phyloP scores from a whole-genome alignment of 2,329 filamentous ascomycete species.

The Alternaria burnsii region DNA sequence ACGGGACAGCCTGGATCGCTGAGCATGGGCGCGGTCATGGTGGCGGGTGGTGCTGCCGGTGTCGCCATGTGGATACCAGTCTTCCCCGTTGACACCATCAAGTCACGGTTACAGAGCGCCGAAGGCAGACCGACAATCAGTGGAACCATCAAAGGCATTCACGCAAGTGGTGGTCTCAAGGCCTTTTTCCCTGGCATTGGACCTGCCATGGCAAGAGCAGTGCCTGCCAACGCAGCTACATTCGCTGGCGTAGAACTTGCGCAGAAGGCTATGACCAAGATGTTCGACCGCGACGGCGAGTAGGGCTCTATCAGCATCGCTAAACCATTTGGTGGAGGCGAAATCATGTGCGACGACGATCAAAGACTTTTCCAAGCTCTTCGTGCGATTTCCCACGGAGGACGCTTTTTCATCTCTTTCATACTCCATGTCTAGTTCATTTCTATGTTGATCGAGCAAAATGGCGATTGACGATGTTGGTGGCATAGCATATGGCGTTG shows the following conservation, averaged over 20 bases:
- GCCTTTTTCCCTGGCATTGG: slow-evolving; percentile 98
- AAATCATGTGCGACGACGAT: background rate
- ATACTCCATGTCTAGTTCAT: slow-evolving; percentile 5
- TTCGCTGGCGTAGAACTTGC: slow-evolving; percentile 88
- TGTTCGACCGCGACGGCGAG: slow-evolving; percentile 62
- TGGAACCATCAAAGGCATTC: slow-evolving; percentile 82
- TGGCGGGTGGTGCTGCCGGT: slow-evolving; percentile 87
- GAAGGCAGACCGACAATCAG: slow-evolving; percentile 83
- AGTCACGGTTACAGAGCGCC: slow-evolving; percentile 90
- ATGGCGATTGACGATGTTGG: slow-evolving; percentile 21
- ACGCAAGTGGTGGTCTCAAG: slow-evolving; percentile 80
- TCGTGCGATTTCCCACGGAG: background rate
- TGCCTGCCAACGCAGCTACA: slow-evolving; percentile 95
- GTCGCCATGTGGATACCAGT: slow-evolving; percentile 99
- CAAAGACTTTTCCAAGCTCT: background rate
- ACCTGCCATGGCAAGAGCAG: slow-evolving; percentile 88
- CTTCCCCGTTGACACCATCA: slow-evolving; percentile 97
- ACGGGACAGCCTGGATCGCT: slow-evolving; percentile 79
- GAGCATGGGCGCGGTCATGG: slow-evolving; percentile 81
- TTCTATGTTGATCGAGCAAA: slow-evolving; percentile 13
- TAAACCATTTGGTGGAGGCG: background rate
- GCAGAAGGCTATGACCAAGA: slow-evolving; percentile 81
- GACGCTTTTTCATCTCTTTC: slow-evolving; percentile 14
- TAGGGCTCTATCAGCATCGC: slow-evolving; percentile 17
- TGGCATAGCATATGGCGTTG: slow-evolving; percentile 38